Percentiles rank a stretch among this genome's conserved stretches.
Evolutionary conservation across 352 stramenopile genomes (phyloP).

Genomic region (Plasmopara muralis): DNA sequence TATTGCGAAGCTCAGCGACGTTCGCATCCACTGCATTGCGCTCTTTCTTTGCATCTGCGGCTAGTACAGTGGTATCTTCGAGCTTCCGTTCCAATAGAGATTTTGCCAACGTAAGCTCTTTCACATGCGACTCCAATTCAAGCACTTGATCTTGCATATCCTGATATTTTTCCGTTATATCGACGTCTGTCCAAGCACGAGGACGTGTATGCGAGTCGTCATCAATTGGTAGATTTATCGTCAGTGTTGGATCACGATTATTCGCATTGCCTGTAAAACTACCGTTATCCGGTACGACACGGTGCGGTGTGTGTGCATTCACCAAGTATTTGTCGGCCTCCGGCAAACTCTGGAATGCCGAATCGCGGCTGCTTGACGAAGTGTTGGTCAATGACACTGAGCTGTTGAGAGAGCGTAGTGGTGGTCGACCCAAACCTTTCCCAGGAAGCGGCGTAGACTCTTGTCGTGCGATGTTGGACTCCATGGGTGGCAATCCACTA

Average conservation of each 20-base stretch:
- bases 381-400: constrained; percentile 28
- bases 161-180: constrained; percentile 41
- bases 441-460: constrained; percentile 20
- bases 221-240: constrained; percentile 24
- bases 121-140: constrained; percentile 59
- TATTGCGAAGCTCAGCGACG: constrained; percentile 38
- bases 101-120: constrained; percentile 55
- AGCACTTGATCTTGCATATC: constrained; percentile 65
- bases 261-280: constrained; percentile 15
- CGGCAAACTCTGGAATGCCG: constrained; percentile 26
- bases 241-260: constrained; percentile 13
- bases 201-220: constrained; percentile 35
- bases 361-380: constrained; percentile 23
- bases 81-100: constrained; percentile 47
- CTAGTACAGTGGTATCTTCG: constrained; percentile 22
- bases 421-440: constrained; percentile 21
- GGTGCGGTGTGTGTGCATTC: constrained; percentile 12
- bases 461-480: constrained; percentile 25
- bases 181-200: constrained; percentile 59
- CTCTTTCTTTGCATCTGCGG: constrained; percentile 28
- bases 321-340: constrained; percentile 24
- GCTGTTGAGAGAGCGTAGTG: constrained; percentile 33
- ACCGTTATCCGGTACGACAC: constrained; percentile 10
- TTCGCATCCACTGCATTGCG: constrained; percentile 36
- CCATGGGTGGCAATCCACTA: constrained; percentile 25